These are phyloP conservation scores for Phaffia rhodozyma DNA, from an alignment of 1,284 basidiomycete species.

Conservation along the genomic window DNA sequence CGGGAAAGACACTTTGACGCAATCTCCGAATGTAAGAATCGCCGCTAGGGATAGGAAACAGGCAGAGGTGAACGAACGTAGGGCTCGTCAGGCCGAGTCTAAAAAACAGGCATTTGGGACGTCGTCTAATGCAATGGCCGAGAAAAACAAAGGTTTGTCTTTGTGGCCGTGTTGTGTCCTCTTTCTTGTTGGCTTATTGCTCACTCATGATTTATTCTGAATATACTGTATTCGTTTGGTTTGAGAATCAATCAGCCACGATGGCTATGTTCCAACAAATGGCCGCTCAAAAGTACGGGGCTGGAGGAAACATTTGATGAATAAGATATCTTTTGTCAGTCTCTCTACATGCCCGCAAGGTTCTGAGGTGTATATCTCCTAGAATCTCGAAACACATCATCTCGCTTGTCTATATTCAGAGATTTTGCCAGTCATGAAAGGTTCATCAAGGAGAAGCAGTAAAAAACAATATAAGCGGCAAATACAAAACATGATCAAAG, in stretches of 20 bases:
- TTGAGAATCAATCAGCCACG: background rate
- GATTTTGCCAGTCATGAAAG: too few relatives aligned
- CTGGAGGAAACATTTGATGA: background rate
- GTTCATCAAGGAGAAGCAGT: too few relatives aligned
- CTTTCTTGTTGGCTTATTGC: background rate
- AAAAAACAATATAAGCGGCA: too few relatives aligned
- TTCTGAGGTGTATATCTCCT: too few relatives aligned
- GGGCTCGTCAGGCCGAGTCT: conserved; percentile 10
- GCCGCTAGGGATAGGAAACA: conserved; percentile 12
- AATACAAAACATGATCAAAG: too few relatives aligned
- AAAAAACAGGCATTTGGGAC: conserved; percentile 8
- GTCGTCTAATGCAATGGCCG: background rate
- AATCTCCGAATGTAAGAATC: background rate
- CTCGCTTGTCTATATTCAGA: too few relatives aligned
- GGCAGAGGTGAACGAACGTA: conserved; percentile 9
- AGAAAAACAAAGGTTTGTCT: conserved; percentile 2
- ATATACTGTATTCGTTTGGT: background rate
- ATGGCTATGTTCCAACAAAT: conserved; percentile 16
- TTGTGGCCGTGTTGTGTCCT: background rate
- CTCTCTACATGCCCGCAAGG: too few relatives aligned
- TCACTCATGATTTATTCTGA: background rate
- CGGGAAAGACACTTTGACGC: background rate
- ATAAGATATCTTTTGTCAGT: too few relatives aligned
- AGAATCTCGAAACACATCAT: too few relatives aligned
- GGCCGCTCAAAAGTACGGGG: conserved; percentile 14